These are phyloP conservation scores for Suillus brevipes DNA, from an alignment of 768 basidiomycete genomes.

Conservation along the genomic window DNA sequence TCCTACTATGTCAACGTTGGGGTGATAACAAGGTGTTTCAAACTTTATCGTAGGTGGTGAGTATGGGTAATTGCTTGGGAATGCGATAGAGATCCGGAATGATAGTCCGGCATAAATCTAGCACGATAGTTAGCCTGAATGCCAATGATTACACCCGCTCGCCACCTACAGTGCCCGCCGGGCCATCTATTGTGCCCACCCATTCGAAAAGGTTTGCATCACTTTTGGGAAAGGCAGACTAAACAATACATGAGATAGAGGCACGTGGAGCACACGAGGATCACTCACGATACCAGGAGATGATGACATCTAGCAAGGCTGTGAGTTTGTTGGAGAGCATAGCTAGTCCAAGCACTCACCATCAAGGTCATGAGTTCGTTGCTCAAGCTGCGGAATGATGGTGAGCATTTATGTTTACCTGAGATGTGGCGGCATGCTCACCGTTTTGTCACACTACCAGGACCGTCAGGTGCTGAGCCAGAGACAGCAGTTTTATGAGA, in stretches of 20 bases:
- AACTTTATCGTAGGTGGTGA: conserved; percentile 84
- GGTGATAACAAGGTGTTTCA: conserved; percentile 88
- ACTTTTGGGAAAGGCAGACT: conserved; percentile 90
- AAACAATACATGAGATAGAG: conserved; percentile 7
- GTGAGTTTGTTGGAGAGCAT: conserved; percentile 11
- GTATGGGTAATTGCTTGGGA: conserved; percentile 89
- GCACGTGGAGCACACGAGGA: not conserved
- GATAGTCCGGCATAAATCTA: conserved; percentile 78
- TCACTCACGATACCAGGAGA: conserved; percentile 81
- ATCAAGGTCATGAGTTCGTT: conserved; percentile 88
- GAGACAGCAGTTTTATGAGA: conserved; percentile 58
- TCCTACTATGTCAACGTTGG: conserved; percentile 79
- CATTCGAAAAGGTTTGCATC: conserved; percentile 89
- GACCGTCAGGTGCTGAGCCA: conserved; percentile 53
- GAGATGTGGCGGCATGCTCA: conserved; percentile 25
- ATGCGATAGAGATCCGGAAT: conserved; percentile 82
- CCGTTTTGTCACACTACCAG: conserved; percentile 86
- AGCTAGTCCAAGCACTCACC: conserved; percentile 45
- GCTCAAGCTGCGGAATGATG: conserved; percentile 51
- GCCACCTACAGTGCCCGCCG: conserved; percentile 65
- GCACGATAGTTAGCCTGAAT: conserved; percentile 1
- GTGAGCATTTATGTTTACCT: conserved; percentile 8
- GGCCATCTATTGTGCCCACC: conserved; percentile 86
- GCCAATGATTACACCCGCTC: conserved; percentile 6
- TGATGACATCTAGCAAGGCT: conserved; percentile 67